Evolutionary conservation across 129 eudicot species (phyloP).

Genomic region (Cynara cardunculus): DNA sequence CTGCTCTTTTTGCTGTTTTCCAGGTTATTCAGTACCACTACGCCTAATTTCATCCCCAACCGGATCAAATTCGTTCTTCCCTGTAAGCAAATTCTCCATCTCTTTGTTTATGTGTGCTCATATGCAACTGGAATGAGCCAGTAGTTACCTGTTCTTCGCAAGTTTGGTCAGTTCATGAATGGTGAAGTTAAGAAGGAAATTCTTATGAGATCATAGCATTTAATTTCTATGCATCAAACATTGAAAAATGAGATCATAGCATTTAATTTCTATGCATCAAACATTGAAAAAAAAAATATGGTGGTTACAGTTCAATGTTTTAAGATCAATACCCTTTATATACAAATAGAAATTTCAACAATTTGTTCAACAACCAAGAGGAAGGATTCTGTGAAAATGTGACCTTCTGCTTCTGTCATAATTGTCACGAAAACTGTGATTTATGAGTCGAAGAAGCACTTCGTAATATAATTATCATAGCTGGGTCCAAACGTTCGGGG

Average conservation of each 20-base stretch:
- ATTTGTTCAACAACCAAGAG: background rate
- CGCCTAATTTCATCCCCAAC: slow-evolving; percentile 16
- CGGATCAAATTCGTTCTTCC: slow-evolving; percentile 1
- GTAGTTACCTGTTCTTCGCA: background rate
- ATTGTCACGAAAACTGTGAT: background rate
- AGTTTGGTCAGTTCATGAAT: background rate
- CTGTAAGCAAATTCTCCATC: slow-evolving; percentile 20
- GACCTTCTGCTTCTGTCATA: background rate
- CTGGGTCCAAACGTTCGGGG: too few relatives aligned
- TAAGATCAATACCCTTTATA: background rate
- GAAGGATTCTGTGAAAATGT: too few relatives aligned
- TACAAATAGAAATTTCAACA: background rate
- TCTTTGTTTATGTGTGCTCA: background rate
- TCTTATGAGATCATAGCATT: slow-evolving; percentile 1
- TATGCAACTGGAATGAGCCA: background rate
- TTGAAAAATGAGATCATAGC: background rate
- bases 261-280: background rate
- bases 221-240: background rate
- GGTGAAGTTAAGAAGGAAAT: background rate
- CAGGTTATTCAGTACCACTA: slow-evolving; percentile 24
- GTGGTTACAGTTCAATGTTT: background rate
- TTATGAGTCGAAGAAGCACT: background rate
- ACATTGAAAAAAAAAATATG: background rate
- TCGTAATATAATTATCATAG: too few relatives aligned
- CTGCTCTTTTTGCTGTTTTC: background rate